Evolutionary conservation across 2,329 filamentous ascomycete species (phyloP), one percentile per base, ranked within the genome.

Genomic region (Ophiostoma sp.): DNA sequence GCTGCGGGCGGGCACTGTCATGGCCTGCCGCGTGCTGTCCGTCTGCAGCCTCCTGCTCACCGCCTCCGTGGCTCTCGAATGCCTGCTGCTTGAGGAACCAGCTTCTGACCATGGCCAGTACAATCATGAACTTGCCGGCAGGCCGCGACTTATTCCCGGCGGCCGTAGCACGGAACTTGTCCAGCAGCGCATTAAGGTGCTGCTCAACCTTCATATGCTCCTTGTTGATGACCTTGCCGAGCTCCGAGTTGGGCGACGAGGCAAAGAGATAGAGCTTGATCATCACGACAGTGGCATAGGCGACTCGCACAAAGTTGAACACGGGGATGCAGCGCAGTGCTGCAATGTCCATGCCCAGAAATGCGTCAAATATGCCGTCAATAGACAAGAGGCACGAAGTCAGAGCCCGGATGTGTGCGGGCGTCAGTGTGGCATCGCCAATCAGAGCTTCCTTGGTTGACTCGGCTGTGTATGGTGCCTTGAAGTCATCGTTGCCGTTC

Each of bases 181-280:
- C 83, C 1, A 92, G 84, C 27, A 93, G 80, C n/a, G 81, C 82
- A 71, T 91, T 87, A 2, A 96, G 81, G 74, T 92, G 89, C 67
- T 85, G 80, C 71, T 82, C 81, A 18, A 86, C 84, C 70, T 87
- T 87, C 78, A 94, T 84, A 72, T 88, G 83, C 67, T 88, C 84
- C 71, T 85, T 85, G 72, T 87, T 83, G 71, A 94, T 88, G 18
- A 93, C 84, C 70, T 85, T 84, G n/a, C 87, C 87, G 1, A 93
- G 82, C 72, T 89, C 87, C 16, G 85, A 88, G 55, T 84, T 83
- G 0, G 87, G 84, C 14, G 84, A 83, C 1, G 85, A 84, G 8
- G 87, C 85, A 65, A 90, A 88, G 16, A 70, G 69, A 77, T 89
- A 89, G 70, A 93, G 84, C 76, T 92, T 92, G 75, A 91, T 89